Conservation (phyloP, 2,329 filamentous ascomycete genomes). For the Xylariomycetidae sp. region DNA sequence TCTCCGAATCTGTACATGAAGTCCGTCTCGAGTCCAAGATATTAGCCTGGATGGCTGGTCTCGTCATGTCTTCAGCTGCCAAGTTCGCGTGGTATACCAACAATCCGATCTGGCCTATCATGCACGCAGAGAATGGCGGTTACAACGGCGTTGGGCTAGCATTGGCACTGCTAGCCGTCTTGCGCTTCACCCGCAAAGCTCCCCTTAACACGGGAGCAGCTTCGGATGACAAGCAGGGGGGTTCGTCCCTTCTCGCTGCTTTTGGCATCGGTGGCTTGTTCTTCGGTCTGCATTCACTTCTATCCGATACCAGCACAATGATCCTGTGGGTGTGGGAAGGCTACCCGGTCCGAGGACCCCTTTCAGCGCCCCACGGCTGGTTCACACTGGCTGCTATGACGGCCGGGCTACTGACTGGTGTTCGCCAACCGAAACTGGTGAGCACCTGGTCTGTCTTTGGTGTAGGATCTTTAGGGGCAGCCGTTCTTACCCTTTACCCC, state of each 20-base stretch:
- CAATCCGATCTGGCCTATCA: slow-evolving; percentile 94
- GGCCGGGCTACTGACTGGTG: slow-evolving; percentile 68
- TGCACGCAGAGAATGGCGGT: slow-evolving; percentile 85
- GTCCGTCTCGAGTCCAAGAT: slow-evolving; percentile 76
- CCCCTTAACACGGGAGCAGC: slow-evolving; percentile 39
- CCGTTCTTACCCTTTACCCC: slow-evolving; percentile 67
- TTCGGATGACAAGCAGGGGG: slow-evolving; percentile 40
- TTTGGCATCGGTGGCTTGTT: slow-evolving; percentile 78
- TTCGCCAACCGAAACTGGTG: slow-evolving; percentile 65
- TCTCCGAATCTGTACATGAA: slow-evolving; percentile 69
- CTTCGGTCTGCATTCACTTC: slow-evolving; percentile 85
- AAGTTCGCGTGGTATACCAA: slow-evolving; percentile 95
- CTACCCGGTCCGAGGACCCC: slow-evolving; percentile 82
- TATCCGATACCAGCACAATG: slow-evolving; percentile 98
- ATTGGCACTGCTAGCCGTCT: slow-evolving; percentile 69
- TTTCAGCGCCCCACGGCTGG: slow-evolving; percentile 85
- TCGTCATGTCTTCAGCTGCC: slow-evolving; percentile 79
- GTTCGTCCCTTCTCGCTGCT: slow-evolving; percentile 67
- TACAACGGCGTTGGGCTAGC: slow-evolving; percentile 82
- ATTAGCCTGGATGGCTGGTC: slow-evolving; percentile 72
- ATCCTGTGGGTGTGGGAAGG: slow-evolving; percentile 98
- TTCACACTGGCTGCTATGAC: slow-evolving; percentile 86
- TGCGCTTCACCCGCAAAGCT: slow-evolving; percentile 68
- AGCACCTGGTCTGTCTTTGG: slow-evolving; percentile 77
- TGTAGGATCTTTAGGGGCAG: slow-evolving; percentile 72